Evolutionary conservation across 2,329 filamentous ascomycete genomes (phyloP), one percentile per base, ranked within the genome.

Genomic region (Coleophoma crateriformis): DNA sequence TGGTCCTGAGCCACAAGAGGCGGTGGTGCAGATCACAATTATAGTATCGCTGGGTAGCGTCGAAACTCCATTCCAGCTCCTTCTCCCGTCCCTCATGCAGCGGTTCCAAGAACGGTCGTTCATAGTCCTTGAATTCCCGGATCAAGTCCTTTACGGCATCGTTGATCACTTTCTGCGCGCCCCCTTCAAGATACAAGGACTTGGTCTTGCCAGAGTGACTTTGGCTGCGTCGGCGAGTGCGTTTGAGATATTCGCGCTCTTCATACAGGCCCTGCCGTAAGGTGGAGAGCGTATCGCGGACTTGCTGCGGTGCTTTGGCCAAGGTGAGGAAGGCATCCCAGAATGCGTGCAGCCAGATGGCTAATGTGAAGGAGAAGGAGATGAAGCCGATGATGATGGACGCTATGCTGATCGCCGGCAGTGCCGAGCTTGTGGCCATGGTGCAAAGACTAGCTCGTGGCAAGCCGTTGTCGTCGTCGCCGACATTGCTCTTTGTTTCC

Each of bases 31-130:
- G 53, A 48, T 56, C 57, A 46, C 54, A 52, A 17, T 45, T 48
- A 48, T 60, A 60, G 39, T 49, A 45, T 22, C 54, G 50, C 38
- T 59, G 55, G 19, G 58, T 60, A 8, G 55, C 52, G 54, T 60
- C 54, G 48, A 53, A 60, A n/a, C 50, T 54, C 58, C 58, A 60
- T 32, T 60, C 58, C 27, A 60, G 41, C 19, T 59, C 57, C 45
- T 57, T 60, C 49, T 60, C 58, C 20, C 38, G 50, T 1, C 57
- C 58, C 15, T 48, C 40, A 41, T 59, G 56, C 1, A 47, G 47
- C 2, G 51, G 46, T 4, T 55, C 43, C 4, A 59, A 39, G 33
- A 58, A 60, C 1, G 52, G 52, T 1, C 12, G 4, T 34, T 58
- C 57, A 35, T 54, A 57, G 17, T 35, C 33, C 41, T 59, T 59